Evolutionary conservation across 2,329 filamentous ascomycete genomes (phyloP).

Genomic region (Apiospora arundinis): DNA sequence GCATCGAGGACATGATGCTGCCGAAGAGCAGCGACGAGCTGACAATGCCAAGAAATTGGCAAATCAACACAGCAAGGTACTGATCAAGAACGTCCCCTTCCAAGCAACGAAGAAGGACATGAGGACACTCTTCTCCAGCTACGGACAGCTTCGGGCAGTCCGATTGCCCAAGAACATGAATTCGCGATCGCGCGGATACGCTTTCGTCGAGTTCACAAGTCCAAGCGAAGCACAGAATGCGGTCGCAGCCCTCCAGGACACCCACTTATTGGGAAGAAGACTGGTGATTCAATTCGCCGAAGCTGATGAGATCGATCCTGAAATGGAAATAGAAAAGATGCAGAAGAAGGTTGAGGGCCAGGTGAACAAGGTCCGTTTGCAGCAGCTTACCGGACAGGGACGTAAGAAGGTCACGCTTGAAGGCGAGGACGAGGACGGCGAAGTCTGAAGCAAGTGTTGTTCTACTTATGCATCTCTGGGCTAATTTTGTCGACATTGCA

Average conservation of each 20-base stretch:
- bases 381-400: conserved; percentile 83
- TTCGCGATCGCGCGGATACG: conserved; percentile 86
- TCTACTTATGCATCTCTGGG: conserved; percentile 32
- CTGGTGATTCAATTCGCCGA: conserved; percentile 92
- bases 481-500: conserved; percentile 36
- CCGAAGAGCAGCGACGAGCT: conserved; percentile 82
- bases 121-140: conserved; percentile 81
- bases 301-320: conserved; percentile 86
- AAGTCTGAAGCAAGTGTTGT: conserved; percentile 43
- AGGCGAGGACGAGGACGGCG: conserved; percentile 68
- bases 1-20: conserved; percentile 85
- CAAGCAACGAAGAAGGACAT: conserved; percentile 94
- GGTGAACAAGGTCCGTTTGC: conserved; percentile 87
- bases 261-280: conserved; percentile 88
- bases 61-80: conserved; percentile 83
- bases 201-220: conserved; percentile 95
- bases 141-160: conserved; percentile 90
- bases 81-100: conserved; percentile 98
- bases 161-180: conserved; percentile 96
- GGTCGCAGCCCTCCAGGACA: conserved; percentile 88
- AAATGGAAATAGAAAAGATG: conserved; percentile 97
- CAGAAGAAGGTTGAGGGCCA: conserved; percentile 93
- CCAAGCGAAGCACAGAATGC: conserved; percentile 89
- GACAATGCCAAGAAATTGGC: conserved; percentile 83
- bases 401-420: conserved; percentile 89